Conservation (phyloP, 1,139 yeast species). For the Saccharomyces pastorianus region DNA sequence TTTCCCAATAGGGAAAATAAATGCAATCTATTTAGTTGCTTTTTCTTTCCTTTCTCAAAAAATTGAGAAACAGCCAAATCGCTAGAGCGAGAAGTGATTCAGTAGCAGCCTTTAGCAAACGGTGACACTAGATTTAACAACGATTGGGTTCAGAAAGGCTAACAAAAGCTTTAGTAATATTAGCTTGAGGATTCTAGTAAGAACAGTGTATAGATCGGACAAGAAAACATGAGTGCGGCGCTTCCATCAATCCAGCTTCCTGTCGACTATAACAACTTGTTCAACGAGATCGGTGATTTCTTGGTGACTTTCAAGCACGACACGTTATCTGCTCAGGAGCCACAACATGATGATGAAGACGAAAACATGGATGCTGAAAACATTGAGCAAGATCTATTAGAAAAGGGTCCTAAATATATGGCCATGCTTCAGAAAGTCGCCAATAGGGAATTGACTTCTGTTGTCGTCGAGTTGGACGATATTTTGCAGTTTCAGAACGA, state of each 20-base stretch:
- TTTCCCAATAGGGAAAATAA: background rate
- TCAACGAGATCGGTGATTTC: slow-evolving; percentile 48
- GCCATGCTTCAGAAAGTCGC: slow-evolving; percentile 69
- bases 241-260: slow-evolving; percentile 42
- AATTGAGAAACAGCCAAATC: background rate
- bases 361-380: slow-evolving; percentile 18
- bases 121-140: background rate
- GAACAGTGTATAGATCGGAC: background rate
- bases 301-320: slow-evolving; percentile 47
- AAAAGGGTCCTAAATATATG: slow-evolving; percentile 66
- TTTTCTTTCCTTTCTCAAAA: background rate
- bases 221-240: slow-evolving; percentile 22
- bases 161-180: background rate
- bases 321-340: slow-evolving; percentile 15
- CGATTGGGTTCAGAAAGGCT: background rate
- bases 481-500: slow-evolving; percentile 52
- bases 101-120: background rate
- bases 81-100: background rate
- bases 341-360: slow-evolving; percentile 26
- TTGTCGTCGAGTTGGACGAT: slow-evolving; percentile 79
- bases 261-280: slow-evolving; percentile 54
- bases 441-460: slow-evolving; percentile 64
- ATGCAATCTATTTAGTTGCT: background rate
- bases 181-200: background rate
- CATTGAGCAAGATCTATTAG: slow-evolving; percentile 17